These are phyloP conservation scores for Andrographis paniculata DNA, from an alignment of 305 asterid species.

Conservation along the genomic window DNA sequence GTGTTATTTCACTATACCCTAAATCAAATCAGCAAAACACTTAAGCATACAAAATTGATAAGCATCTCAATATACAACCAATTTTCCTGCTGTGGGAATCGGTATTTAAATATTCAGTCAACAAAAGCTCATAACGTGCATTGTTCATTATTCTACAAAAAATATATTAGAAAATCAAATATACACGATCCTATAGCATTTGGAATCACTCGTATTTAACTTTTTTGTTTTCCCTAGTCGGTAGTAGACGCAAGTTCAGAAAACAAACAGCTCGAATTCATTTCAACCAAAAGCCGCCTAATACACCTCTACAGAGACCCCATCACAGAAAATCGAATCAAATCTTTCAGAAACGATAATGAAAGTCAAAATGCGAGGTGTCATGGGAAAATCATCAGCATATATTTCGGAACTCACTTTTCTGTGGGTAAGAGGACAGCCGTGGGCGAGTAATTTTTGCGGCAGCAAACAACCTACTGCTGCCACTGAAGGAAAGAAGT, in stretches of 20 bases:
- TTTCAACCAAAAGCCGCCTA: background rate
- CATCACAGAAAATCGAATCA: background rate
- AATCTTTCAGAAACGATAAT: background rate
- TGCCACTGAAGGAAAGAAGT: slow-evolving; percentile 41
- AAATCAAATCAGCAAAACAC: background rate
- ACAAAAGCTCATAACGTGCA: background rate
- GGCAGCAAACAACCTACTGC: slow-evolving; percentile 31
- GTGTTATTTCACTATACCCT: background rate
- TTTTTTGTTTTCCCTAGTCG: no score
- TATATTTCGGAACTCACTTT: slow-evolving; percentile 30
- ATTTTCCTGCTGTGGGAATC: background rate
- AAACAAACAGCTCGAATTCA: no score
- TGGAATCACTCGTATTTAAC: background rate
- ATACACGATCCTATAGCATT: background rate
- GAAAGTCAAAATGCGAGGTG: background rate
- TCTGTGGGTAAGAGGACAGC: slow-evolving; percentile 20
- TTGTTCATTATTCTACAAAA: background rate
- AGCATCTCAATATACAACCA: background rate
- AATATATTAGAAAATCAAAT: background rate
- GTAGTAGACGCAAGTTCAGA: no score
- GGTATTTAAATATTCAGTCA: background rate
- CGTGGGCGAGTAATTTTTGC: slow-evolving; percentile 19
- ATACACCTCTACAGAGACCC: slow-evolving; percentile 4
- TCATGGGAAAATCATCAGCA: background rate
- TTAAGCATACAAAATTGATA: background rate